phyloP scores from a whole-genome alignment of 192 early-diverging fungal genomes.

The Geranomyces variabilis region DNA sequence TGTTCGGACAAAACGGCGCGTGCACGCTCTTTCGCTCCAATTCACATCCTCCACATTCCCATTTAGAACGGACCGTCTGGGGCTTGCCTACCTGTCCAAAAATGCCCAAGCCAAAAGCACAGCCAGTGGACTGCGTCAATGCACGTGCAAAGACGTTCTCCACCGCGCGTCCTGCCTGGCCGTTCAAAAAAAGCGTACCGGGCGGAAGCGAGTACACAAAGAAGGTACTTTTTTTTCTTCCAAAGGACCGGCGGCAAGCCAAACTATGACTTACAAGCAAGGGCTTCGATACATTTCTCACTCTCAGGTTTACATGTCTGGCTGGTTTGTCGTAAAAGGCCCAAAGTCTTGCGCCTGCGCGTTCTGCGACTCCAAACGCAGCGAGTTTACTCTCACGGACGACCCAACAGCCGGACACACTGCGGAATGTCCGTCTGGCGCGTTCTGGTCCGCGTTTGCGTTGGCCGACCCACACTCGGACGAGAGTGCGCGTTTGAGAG shows the following conservation, averaged over 20 bases:
- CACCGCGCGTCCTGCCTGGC: conserved; percentile 10
- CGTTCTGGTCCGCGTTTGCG: conserved; percentile 12
- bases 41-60: no score
- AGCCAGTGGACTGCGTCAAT: conserved; percentile 20
- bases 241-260: no score
- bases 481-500: conserved; percentile 9
- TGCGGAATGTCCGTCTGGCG: neutral
- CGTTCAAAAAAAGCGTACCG: neutral
- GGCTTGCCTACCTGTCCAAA: no score
- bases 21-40: no score
- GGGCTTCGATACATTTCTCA: no score
- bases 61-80: no score
- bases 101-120: neutral
- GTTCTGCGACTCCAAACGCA: conserved; percentile 13
- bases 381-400: neutral
- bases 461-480: neutral
- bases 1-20: no score
- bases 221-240: neutral
- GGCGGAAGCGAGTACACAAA: neutral
- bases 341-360: conserved; percentile 14
- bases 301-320: neutral
- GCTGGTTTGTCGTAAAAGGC: conserved; percentile 12
- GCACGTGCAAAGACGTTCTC: conserved; percentile 4
- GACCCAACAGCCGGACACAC: conserved; percentile 19
- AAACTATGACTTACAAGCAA: no score